A percentile compares a stretch with the other conserved stretches of the same genome.
Evolutionary conservation across 345 rosid species (phyloP).

Genomic region (Luvunga scandens): DNA sequence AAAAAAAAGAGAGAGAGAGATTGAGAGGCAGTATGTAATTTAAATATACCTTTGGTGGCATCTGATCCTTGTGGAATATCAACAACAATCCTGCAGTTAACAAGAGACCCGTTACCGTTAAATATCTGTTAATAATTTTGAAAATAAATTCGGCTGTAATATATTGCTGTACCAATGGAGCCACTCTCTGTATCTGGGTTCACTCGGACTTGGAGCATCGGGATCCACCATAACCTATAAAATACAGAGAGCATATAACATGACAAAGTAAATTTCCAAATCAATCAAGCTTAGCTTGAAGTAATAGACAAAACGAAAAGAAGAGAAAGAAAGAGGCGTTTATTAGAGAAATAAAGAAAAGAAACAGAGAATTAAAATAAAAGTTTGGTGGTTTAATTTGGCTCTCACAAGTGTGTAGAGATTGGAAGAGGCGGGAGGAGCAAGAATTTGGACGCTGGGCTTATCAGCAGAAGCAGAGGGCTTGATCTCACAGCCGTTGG

Average conservation of each 20-base stretch:
- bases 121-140: neutral
- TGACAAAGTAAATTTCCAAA: too few relatives aligned
- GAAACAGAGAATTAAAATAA: too few relatives aligned
- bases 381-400: too few relatives aligned
- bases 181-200: conserved; percentile 32
- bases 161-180: conserved; percentile 21
- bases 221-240: conserved; percentile 35
- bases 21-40: too few relatives aligned
- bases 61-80: conserved; percentile 42
- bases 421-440: conserved; percentile 9
- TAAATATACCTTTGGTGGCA: conserved; percentile 28
- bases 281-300: too few relatives aligned
- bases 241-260: neutral
- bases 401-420: conserved; percentile 25
- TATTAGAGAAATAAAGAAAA: neutral
- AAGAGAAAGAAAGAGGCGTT: neutral
- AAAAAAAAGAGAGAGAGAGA: too few relatives aligned
- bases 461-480: conserved; percentile 22
- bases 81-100: conserved; percentile 32
- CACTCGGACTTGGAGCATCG: conserved; percentile 39
- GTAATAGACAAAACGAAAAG: too few relatives aligned
- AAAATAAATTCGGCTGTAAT: neutral
- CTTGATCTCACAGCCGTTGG: conserved; percentile 34
- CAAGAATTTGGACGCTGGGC: conserved; percentile 8
- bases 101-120: too few relatives aligned